Conservation (phyloP, 2,329 filamentous ascomycete genomes). For the Arthrobotrys musiformis region DNA sequence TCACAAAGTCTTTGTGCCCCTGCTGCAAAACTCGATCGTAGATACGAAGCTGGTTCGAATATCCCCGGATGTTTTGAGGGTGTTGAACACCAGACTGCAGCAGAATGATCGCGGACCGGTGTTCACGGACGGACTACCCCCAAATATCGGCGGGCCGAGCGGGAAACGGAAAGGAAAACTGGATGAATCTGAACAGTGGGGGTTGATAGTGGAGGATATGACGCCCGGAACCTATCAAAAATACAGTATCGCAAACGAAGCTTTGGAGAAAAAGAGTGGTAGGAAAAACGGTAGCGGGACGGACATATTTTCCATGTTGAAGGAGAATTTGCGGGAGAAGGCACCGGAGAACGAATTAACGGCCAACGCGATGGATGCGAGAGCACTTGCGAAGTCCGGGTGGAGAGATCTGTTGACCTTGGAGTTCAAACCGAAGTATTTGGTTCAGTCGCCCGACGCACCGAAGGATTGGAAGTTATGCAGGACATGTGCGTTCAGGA, state of each 20-base stretch:
- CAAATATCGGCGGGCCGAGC: background rate
- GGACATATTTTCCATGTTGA: constrained; percentile 26
- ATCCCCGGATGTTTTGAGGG: constrained; percentile 55
- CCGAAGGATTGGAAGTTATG: constrained; percentile 60
- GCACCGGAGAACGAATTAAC: background rate
- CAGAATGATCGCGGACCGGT: constrained; percentile 29
- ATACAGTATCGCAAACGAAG: constrained; percentile 20
- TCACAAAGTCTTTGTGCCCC: constrained; percentile 57
- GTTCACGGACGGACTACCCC: constrained; percentile 22
- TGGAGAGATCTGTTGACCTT: constrained; percentile 59
- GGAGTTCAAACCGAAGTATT: constrained; percentile 59
- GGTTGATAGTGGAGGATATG: constrained; percentile 59
- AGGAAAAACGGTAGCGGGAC: background rate
- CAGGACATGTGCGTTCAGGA: constrained; percentile 59
- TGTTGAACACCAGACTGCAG: constrained; percentile 56
- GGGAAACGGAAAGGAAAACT: constrained; percentile 52
- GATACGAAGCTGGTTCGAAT: constrained; percentile 58
- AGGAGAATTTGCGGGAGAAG: constrained; percentile 16
- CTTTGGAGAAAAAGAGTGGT: background rate
- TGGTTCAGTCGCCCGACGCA: constrained; percentile 58
- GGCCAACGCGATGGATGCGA: constrained; percentile 44
- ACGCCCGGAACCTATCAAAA: constrained; percentile 53
- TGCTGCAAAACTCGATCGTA: constrained; percentile 57
- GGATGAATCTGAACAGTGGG: constrained; percentile 58
- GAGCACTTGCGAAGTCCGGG: constrained; percentile 54